These are phyloP conservation scores for Calycina marina DNA, from an alignment of 2,329 filamentous ascomycete species.

Conservation along the genomic window DNA sequence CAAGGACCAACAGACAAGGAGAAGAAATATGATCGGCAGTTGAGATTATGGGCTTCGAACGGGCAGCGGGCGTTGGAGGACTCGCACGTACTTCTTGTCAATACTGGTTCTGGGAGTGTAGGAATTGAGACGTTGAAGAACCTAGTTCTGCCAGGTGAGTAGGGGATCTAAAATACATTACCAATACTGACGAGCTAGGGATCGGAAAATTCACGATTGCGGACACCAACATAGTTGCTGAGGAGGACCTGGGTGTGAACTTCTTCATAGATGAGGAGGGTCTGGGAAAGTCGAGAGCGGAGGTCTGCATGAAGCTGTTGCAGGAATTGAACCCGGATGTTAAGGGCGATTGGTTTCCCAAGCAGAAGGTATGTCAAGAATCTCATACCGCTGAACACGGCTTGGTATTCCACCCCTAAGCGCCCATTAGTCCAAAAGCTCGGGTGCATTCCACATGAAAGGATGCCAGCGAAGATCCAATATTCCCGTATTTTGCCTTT, in stretches of 20 bases:
- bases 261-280: constrained; percentile 82
- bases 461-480: too few relatives aligned
- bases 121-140: constrained; percentile 93
- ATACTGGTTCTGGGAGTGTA: constrained; percentile 73
- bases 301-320: constrained; percentile 62
- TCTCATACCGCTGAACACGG: too few relatives aligned
- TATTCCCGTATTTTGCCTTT: too few relatives aligned
- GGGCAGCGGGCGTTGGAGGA: constrained; percentile 84
- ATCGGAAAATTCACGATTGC: constrained; percentile 86
- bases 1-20: constrained; percentile 45
- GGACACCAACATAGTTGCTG: constrained; percentile 61
- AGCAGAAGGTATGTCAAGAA: constrained; percentile 28
- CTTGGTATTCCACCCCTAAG: too few relatives aligned
- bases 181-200: constrained; percentile 30
- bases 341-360: constrained; percentile 53
- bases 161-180: not conserved
- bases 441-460: too few relatives aligned
- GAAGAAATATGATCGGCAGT: constrained; percentile 83
- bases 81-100: constrained; percentile 80
- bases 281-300: constrained; percentile 63
- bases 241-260: constrained; percentile 83
- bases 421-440: too few relatives aligned
- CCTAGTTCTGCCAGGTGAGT: constrained; percentile 69
- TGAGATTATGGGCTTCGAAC: constrained; percentile 85
- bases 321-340: constrained; percentile 90